Evolutionary conservation across 306 rosid species (phyloP).

Genomic region (Inga oerstediana): DNA sequence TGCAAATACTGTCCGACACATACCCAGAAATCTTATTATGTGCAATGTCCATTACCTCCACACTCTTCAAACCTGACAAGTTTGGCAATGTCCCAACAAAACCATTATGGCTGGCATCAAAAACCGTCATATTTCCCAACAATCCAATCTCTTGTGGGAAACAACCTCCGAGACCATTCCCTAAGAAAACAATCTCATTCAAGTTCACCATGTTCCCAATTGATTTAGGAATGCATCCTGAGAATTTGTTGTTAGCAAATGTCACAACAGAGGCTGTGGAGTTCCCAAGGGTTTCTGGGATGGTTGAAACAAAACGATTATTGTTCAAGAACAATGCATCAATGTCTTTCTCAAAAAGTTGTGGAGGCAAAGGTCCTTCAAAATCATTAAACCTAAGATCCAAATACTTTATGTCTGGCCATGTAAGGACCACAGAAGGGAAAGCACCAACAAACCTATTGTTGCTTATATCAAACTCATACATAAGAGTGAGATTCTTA

Average conservation of each 20-base stretch:
- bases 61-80: slow-evolving; percentile 38
- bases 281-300: slow-evolving; percentile 66
- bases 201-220: slow-evolving; percentile 59
- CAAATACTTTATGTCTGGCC: slow-evolving; percentile 44
- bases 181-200: slow-evolving; percentile 60
- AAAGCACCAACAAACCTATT: slow-evolving; percentile 56
- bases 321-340: slow-evolving; percentile 75
- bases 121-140: slow-evolving; percentile 36
- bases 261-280: slow-evolving; percentile 58
- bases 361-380: slow-evolving; percentile 45
- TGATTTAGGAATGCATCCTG: slow-evolving; percentile 67
- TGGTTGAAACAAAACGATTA: slow-evolving; percentile 58
- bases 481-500: slow-evolving; percentile 30
- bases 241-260: slow-evolving; percentile 64
- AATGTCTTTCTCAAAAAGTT: slow-evolving; percentile 46
- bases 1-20: slow-evolving; percentile 52
- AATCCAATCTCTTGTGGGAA: slow-evolving; percentile 65
- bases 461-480: slow-evolving; percentile 60
- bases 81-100: slow-evolving; percentile 58
- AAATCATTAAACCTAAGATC: slow-evolving; percentile 55
- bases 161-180: slow-evolving; percentile 65
- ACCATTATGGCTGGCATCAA: slow-evolving; percentile 55
- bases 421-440: slow-evolving; percentile 40
- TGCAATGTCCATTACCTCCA: slow-evolving; percentile 51
- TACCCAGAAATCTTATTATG: slow-evolving; percentile 56